Evolutionary conservation across 768 basidiomycete species (phyloP), one percentile per base, ranked within the genome.

Genomic region (Suillus brevipes): DNA sequence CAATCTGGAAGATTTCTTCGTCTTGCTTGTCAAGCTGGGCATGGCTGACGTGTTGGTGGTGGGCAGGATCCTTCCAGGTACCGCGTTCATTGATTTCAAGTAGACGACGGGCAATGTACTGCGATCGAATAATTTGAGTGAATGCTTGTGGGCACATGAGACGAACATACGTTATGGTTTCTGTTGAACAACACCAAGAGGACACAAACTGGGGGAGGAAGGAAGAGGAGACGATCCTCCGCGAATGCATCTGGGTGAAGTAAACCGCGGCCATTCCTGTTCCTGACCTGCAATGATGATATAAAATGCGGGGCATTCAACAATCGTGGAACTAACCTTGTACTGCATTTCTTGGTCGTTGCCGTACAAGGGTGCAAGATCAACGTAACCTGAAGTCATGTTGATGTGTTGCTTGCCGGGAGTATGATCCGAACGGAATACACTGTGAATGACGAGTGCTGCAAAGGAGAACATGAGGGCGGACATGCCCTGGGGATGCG

Each of bases 121-220:
- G 66, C 49, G 23, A 16, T 37, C 42, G 40, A 36, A 53, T 4
- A 1, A 40, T 3, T 40, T 20, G 13, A 40, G 4, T 56, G 34
- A 8, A 53, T 34, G 3, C 14, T 65, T 28, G 59, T 52, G 1
- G 52, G 50, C 43, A 53, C 20, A 37, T 38, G 1, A 25, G 6
- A 6, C 4, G 20, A 14, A 76, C 88, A 67, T 67, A 93, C 92
- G 70, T 92, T 95, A 72, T 95, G 93, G 66, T 95, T 95, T n/a
- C 93, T 84, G 71, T 83, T 92, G 82, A 94, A 95, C n/a, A 93
- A 73, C n/a, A 94, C 84, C 25, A 95, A 82, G n/a, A 94, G 73
- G 5, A 83, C 86, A 65, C 89, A 87, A 60, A 88, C 86, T 1
- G 87, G 87, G 0, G 92, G 92, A 1, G 93, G 93, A n/a, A 94